These are phyloP conservation scores for Candida patagonica DNA, from an alignment of 805 yeast genomes.

Conservation along the genomic window DNA sequence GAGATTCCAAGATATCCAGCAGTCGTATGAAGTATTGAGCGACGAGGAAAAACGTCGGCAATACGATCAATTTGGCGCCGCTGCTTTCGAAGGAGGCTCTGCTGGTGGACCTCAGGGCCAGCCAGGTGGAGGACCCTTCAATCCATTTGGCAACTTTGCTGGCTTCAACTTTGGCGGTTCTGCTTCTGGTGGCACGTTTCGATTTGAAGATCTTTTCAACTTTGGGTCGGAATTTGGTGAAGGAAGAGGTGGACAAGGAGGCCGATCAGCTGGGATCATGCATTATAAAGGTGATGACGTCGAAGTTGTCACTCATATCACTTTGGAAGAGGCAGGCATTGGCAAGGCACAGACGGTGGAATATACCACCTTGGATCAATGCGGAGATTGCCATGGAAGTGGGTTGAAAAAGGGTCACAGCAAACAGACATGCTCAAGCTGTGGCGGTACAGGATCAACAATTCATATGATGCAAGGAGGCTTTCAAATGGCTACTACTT, in stretches of 20 bases:
- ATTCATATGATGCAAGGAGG: conserved; percentile 85
- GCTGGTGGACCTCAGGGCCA: conserved; percentile 42
- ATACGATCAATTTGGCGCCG: conserved; percentile 84
- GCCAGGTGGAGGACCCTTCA: conserved; percentile 38
- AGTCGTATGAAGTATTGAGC: conserved; percentile 84
- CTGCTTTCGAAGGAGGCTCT: conserved; percentile 62
- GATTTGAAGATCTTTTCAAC: conserved; percentile 58
- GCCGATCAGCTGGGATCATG: conserved; percentile 43
- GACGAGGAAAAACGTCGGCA: conserved; percentile 80
- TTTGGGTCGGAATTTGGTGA: conserved; percentile 35
- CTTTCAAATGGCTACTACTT: conserved; percentile 93
- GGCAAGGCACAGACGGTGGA: conserved; percentile 61
- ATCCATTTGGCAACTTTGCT: conserved; percentile 26
- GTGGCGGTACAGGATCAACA: conserved; percentile 90
- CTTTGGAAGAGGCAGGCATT: conserved; percentile 71
- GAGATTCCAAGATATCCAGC: conserved; percentile 86
- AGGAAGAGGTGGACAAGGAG: conserved; percentile 29
- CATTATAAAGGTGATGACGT: conserved; percentile 86
- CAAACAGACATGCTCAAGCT: conserved; percentile 70
- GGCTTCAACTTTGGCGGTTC: conserved; percentile 32
- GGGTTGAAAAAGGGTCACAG: conserved; percentile 73
- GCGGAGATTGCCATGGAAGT: conserved; percentile 72
- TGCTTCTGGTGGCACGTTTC: conserved; percentile 32
- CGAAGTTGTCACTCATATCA: conserved; percentile 63
- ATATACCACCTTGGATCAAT: conserved; percentile 66